phyloP scores from a whole-genome alignment of 352 stramenopile species.

The Phytophthora hybrid region DNA sequence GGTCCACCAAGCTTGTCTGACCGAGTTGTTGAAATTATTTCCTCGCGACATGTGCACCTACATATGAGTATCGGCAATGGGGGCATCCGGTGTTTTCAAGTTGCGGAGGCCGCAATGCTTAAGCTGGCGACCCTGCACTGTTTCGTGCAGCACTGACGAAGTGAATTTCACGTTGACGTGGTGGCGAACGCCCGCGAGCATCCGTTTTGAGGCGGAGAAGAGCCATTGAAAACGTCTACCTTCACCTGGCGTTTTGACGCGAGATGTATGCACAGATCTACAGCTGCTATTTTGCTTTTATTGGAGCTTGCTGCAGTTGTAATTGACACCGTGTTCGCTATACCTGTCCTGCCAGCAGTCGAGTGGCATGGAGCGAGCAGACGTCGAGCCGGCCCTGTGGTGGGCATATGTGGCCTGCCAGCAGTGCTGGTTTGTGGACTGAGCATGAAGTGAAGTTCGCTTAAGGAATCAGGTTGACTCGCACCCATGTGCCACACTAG shows the following conservation, averaged over 20 bases:
- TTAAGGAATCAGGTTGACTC: too few relatives aligned
- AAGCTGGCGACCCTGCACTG: neutral
- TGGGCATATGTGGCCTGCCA: too few relatives aligned
- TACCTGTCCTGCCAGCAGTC: too few relatives aligned
- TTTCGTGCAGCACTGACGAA: constrained; percentile 22
- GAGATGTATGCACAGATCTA: too few relatives aligned
- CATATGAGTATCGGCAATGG: constrained; percentile 9
- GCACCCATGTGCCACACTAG: too few relatives aligned
- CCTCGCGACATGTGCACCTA: constrained; percentile 13
- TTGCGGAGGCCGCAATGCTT: neutral
- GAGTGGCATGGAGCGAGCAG: too few relatives aligned
- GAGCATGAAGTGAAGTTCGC: too few relatives aligned
- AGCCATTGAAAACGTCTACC: neutral
- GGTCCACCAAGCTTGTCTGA: neutral
- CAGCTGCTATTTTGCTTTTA: too few relatives aligned
- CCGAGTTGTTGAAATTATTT: constrained; percentile 8
- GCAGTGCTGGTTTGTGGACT: too few relatives aligned
- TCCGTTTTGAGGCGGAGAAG: constrained; percentile 2
- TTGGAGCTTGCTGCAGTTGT: too few relatives aligned
- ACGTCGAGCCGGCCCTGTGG: too few relatives aligned
- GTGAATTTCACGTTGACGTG: constrained; percentile 16
- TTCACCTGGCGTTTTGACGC: constrained; percentile 9
- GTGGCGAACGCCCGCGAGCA: neutral
- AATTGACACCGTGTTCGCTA: too few relatives aligned
- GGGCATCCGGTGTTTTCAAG: constrained; percentile 5